Evolutionary conservation across 306 rosid genomes (phyloP).

Genomic region (Amphicarpaea edgeworthii): DNA sequence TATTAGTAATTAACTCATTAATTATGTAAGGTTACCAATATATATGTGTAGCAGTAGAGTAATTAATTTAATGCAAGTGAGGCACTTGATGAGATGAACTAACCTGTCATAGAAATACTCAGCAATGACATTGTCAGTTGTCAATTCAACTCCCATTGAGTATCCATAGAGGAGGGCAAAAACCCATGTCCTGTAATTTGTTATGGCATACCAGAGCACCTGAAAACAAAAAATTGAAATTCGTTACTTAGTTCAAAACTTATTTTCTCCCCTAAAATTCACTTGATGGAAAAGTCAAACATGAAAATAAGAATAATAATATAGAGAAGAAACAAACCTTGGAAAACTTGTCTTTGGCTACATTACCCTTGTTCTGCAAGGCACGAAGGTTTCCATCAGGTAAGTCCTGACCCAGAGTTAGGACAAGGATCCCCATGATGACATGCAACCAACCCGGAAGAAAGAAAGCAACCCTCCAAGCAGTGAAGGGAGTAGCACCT

Average conservation of each 20-base stretch:
- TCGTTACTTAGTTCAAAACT: too few species aligned
- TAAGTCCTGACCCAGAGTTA: slow-evolving; percentile 83
- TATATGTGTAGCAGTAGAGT: background rate
- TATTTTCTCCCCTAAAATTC: too few species aligned
- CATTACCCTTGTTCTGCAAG: slow-evolving; percentile 79
- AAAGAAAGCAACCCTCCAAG: slow-evolving; percentile 93
- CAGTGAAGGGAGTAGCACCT: slow-evolving; percentile 75
- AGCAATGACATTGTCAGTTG: slow-evolving; percentile 84
- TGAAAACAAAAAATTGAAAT: slow-evolving; percentile 40
- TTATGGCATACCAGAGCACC: slow-evolving; percentile 83
- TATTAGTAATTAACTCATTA: background rate
- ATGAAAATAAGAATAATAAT: too few species aligned
- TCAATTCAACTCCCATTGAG: slow-evolving; percentile 92
- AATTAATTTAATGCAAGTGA: background rate
- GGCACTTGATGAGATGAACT: slow-evolving; percentile 2
- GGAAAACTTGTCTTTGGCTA: slow-evolving; percentile 75
- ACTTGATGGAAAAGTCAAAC: background rate
- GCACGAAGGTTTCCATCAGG: slow-evolving; percentile 87
- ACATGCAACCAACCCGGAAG: slow-evolving; percentile 75
- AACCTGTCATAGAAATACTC: slow-evolving; percentile 91
- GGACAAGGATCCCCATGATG: slow-evolving; percentile 74
- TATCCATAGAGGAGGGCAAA: slow-evolving; percentile 88
- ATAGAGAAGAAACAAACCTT: slow-evolving; percentile 52
- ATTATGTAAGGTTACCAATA: background rate
- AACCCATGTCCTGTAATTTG: slow-evolving; percentile 90